These are phyloP conservation scores for Diddensiella santjacobensis DNA, from an alignment of 805 yeast genomes.

Conservation along the genomic window DNA sequence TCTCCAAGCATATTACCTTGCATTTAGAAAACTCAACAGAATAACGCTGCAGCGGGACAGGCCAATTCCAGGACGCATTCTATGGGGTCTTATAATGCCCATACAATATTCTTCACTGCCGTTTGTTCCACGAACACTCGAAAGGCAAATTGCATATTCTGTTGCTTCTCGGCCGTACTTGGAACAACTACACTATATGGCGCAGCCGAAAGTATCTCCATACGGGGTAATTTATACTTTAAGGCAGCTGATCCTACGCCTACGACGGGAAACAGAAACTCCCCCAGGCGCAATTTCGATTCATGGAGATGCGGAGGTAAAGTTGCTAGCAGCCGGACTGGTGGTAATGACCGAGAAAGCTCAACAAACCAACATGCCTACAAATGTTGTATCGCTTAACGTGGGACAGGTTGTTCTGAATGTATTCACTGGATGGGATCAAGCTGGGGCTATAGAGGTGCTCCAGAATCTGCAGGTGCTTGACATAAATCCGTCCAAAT, in stretches of 20 bases:
- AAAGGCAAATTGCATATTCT: slow-evolving; percentile 11
- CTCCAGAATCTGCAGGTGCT: slow-evolving; percentile 1
- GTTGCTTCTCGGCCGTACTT: slow-evolving; percentile 28
- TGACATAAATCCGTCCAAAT: slow-evolving; percentile 19
- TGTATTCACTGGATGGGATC: slow-evolving; percentile 22
- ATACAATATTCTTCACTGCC: slow-evolving; percentile 4
- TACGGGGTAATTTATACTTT: slow-evolving; percentile 22
- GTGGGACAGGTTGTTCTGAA: slow-evolving; percentile 10
- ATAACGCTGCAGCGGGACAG: background rate
- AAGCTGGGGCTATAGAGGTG: slow-evolving; percentile 9
- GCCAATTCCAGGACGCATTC: slow-evolving; percentile 21
- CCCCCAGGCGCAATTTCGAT: slow-evolving; percentile 5
- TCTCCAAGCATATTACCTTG: slow-evolving; percentile 8
- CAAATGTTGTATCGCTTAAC: background rate
- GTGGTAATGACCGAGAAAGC: slow-evolving; percentile 26
- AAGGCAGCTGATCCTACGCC: slow-evolving; percentile 12
- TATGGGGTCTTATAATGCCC: slow-evolving; percentile 29
- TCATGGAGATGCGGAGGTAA: slow-evolving; percentile 26
- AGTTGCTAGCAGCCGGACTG: slow-evolving; percentile 29
- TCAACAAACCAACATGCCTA: background rate
- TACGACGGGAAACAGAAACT: slow-evolving; percentile 5
- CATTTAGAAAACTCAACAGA: slow-evolving; percentile 1
- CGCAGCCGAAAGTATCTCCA: slow-evolving; percentile 22
- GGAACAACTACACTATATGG: slow-evolving; percentile 33
- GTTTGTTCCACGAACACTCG: slow-evolving; percentile 7